Evolutionary conservation across 2,329 filamentous ascomycete species (phyloP).

Genomic region (Sporothrix pallida): DNA sequence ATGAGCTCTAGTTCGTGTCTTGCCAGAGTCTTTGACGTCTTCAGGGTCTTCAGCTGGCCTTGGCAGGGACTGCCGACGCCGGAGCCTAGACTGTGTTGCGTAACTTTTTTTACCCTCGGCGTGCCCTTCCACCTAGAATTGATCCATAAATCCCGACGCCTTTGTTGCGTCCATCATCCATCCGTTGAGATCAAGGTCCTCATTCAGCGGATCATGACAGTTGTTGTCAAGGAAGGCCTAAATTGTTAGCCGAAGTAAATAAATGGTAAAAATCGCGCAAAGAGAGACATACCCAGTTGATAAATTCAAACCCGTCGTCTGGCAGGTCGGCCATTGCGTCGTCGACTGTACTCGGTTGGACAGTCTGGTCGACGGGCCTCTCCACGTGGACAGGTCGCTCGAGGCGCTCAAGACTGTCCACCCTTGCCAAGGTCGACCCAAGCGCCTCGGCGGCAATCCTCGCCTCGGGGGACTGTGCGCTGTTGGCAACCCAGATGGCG

Average conservation of each 20-base stretch:
- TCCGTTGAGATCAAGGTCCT: conserved; percentile 4
- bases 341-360: too few species aligned
- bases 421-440: background rate
- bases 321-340: too few species aligned
- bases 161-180: conserved; percentile 24
- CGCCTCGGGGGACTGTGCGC: background rate
- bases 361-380: too few species aligned
- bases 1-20: too few species aligned
- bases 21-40: too few species aligned
- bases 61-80: conserved; percentile 6
- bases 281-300: conserved; percentile 21
- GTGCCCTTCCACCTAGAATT: background rate
- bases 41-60: background rate
- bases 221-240: conserved; percentile 28
- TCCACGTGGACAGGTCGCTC: too few species aligned
- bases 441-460: conserved; percentile 6
- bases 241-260: background rate
- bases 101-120: background rate
- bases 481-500: background rate
- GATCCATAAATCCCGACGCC: background rate
- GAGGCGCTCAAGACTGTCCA: background rate
- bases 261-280: background rate
- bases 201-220: conserved; percentile 19
- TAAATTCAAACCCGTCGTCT: conserved; percentile 15
- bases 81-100: background rate